phyloP scores from a whole-genome alignment of 345 rosid genomes.

The Brassica nigra region DNA sequence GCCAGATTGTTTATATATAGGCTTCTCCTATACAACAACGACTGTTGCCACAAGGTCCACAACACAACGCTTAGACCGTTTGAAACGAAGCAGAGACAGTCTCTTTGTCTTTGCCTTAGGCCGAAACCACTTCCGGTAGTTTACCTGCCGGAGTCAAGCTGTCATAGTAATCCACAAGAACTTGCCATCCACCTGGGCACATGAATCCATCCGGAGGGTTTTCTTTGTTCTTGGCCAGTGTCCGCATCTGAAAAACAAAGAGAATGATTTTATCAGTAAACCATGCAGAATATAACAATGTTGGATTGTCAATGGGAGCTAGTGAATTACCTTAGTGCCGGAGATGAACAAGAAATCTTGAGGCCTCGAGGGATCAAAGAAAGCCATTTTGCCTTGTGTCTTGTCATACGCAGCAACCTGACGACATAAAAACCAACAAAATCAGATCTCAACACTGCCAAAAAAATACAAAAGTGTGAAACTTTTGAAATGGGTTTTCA shows the following conservation, averaged over 20 bases:
- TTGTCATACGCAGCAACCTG: conserved; percentile 97
- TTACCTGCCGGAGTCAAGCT: conserved; percentile 57
- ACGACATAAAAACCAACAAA: background rate
- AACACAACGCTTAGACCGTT: conserved; percentile 17
- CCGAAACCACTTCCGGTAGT: conserved; percentile 63
- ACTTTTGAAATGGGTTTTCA: background rate
- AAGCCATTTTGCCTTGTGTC: conserved; percentile 96
- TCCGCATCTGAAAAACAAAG: conserved; percentile 63
- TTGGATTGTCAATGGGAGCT: background rate
- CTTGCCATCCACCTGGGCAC: conserved; percentile 98
- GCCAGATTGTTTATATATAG: conserved; percentile 24
- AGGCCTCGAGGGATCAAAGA: conserved; percentile 90
- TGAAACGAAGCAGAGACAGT: conserved; percentile 22
- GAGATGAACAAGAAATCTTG: conserved; percentile 94
- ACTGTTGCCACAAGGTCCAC: conserved; percentile 28
- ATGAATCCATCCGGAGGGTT: conserved; percentile 94
- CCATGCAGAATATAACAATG: background rate
- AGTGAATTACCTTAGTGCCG: conserved; percentile 76
- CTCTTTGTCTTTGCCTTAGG: conserved; percentile 41
- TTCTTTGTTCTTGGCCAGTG: conserved; percentile 91
- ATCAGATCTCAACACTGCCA: conserved; percentile 2
- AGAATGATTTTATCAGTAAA: background rate
- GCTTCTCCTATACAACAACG: conserved; percentile 32
- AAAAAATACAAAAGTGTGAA: background rate
- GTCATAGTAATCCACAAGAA: conserved; percentile 84